Percentiles rank a stretch among this genome's conserved stretches.
Evolutionary conservation across 768 basidiomycete species (phyloP).

Genomic region (Pleurotus salmoneostramineus): DNA sequence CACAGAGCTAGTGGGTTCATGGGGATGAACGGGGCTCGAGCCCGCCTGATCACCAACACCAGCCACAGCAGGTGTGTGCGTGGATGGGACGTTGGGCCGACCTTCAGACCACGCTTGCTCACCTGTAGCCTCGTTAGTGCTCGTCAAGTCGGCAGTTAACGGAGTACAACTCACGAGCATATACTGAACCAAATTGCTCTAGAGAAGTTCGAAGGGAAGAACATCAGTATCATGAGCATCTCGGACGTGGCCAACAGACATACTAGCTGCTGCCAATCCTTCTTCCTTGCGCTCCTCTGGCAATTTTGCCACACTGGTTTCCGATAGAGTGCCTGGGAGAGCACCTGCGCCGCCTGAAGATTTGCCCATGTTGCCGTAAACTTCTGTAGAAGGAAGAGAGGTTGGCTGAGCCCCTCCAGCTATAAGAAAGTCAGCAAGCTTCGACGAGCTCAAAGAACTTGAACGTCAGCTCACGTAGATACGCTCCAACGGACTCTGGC

Average conservation of each 20-base stretch:
- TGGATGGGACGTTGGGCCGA: neutral
- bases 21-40: conserved; percentile 30
- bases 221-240: neutral
- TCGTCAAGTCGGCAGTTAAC: no score
- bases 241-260: neutral
- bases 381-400: conserved; percentile 7
- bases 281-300: conserved; percentile 37
- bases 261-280: neutral
- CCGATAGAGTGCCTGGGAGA: conserved; percentile 34
- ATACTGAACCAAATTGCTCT: neutral
- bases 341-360: conserved; percentile 1
- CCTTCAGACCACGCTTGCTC: neutral
- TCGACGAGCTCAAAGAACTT: neutral
- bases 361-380: conserved; percentile 8
- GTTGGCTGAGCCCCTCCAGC: neutral
- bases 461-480: conserved; percentile 11
- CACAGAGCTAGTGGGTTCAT: conserved; percentile 19
- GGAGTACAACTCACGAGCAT: neutral
- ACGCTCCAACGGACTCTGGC: conserved; percentile 9
- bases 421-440: neutral
- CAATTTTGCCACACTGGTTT: conserved; percentile 42
- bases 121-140: neutral
- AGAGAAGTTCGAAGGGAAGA: neutral
- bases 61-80: conserved; percentile 11
- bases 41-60: conserved; percentile 44